Percentiles rank a stretch among this genome's conserved stretches.
Conservation (phyloP, 78 protist genomes). For the Cyanophora paradoxa region DNA sequence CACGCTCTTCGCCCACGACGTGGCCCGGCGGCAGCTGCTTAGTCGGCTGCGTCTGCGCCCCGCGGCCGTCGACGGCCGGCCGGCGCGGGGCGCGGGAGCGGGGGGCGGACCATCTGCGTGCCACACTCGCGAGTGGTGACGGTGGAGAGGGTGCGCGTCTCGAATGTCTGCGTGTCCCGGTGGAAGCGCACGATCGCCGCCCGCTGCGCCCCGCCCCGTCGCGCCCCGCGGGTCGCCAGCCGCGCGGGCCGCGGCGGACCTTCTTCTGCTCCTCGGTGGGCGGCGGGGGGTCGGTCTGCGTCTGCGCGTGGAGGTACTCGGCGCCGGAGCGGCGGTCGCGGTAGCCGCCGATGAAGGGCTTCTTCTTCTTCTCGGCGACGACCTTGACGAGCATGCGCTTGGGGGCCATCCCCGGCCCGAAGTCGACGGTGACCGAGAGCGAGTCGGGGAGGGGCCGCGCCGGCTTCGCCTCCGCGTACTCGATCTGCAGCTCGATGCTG, state of each 20-base stretch:
- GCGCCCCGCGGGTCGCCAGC: neutral
- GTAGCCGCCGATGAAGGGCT: constrained; percentile 54
- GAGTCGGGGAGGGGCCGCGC: neutral
- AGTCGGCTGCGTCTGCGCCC: neutral
- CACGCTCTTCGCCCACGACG: constrained; percentile 11
- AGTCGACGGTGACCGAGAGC: neutral
- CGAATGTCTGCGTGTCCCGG: constrained; percentile 53
- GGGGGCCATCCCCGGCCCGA: neutral
- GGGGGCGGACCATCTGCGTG: constrained; percentile 54
- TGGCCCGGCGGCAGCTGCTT: constrained; percentile 9
- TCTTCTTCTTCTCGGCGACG: neutral
- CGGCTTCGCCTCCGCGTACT: neutral
- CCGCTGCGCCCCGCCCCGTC: neutral
- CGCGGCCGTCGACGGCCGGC: neutral
- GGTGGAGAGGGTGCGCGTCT: constrained; percentile 9
- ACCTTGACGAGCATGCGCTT: neutral
- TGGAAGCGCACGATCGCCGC: neutral
- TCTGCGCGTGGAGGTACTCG: constrained; percentile 47
- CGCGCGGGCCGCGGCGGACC: neutral
- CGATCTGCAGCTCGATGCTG: neutral
- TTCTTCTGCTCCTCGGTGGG: constrained; percentile 1
- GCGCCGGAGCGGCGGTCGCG: neutral
- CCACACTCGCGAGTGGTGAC: constrained; percentile 48
- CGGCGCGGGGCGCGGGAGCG: neutral
- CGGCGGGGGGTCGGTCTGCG: constrained; percentile 34